Evolutionary conservation across 352 stramenopile species (phyloP).

Genomic region (Peronospora farinosa): DNA sequence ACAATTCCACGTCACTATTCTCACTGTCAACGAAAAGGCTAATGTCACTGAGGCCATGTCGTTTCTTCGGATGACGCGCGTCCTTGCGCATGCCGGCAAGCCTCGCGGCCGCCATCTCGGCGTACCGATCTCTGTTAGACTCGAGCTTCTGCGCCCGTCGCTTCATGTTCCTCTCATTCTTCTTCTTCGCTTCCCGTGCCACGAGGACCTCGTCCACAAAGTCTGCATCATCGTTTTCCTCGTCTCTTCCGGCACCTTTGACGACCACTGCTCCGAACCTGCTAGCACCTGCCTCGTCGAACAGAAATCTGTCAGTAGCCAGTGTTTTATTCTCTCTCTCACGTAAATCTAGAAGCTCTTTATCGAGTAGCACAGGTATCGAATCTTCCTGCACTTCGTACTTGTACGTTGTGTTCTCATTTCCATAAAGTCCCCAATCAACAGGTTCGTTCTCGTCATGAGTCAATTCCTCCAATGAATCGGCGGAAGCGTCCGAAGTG

Average conservation of each 20-base stretch:
- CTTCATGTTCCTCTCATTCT: constrained; percentile 50
- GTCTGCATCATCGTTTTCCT: constrained; percentile 31
- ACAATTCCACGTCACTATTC: constrained; percentile 22
- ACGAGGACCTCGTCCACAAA: constrained; percentile 50
- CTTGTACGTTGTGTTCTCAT: constrained; percentile 20
- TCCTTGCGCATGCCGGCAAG: constrained; percentile 57
- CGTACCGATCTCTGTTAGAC: constrained; percentile 63
- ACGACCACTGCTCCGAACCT: constrained; percentile 52
- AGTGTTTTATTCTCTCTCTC: constrained; percentile 25
- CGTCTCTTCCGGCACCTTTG: constrained; percentile 11
- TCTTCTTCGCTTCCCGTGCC: constrained; percentile 36
- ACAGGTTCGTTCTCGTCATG: constrained; percentile 35
- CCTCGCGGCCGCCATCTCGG: constrained; percentile 60
- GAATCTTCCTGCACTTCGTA: constrained; percentile 44
- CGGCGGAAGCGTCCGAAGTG: constrained; percentile 27
- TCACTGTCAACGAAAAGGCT: constrained; percentile 14
- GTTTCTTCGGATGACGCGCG: constrained; percentile 47
- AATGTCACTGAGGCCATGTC: constrained; percentile 14
- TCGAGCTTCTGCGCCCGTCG: constrained; percentile 61
- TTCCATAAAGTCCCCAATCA: constrained; percentile 56
- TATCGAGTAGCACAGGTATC: constrained; percentile 44
- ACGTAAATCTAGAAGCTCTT: constrained; percentile 37
- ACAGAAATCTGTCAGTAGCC: constrained; percentile 54
- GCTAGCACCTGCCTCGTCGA: constrained; percentile 42
- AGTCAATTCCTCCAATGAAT: constrained; percentile 17